Base-by-base conservation (phyloP, 768 basidiomycete species). In the Collybia mongolica region DNA sequence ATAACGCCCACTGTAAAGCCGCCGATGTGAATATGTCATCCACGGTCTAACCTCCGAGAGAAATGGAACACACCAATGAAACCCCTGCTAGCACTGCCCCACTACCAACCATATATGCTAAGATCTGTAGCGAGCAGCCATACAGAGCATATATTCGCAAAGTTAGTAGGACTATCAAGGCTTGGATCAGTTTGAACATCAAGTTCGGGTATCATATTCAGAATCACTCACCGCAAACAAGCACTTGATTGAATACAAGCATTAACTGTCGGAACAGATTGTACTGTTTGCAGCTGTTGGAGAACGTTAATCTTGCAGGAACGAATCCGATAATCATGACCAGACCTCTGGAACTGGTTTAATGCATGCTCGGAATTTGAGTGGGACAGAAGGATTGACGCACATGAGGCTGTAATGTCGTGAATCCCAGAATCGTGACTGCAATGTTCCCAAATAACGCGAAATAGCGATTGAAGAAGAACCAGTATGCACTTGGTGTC, bases 61-160 rank as follows among this genome's bases (percentile, higher is more conserved):
- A 38, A 15, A 32, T 32, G 17, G 35, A 28, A 66, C 75, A 44
- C 54, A 81, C 80, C 35, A 55, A 65, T 39, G 69, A 52, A 4
- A 75, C 46, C 1, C 54, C 60, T 1, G 57, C 49, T 26, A 81
- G 52, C 1, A 68, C 45, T 0, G 58, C 45, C 2, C 63, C 72
- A 23, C 65, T 62, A 5, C 60, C 58, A 1, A 75, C 15, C 60
- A 81, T 59, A 24, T 60, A 65, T 5, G 55, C 49, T n/a, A 75
- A 51, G 29, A 80, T 58, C 17, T 67, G 65, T 39, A 65, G 53
- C 17, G 72, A 73, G 29, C 73, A 60, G 9, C 67, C 63, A 49
- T 80, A 82, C 12, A 83, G 60, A 4, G 82, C 81, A 49, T 73
- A 76, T 44, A 75, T 75, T 36, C 81, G 75, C 37, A 78, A 60